Evolutionary conservation across 2,329 filamentous ascomycete genomes (phyloP).

Genomic region (Elsinoe fawcettii): DNA sequence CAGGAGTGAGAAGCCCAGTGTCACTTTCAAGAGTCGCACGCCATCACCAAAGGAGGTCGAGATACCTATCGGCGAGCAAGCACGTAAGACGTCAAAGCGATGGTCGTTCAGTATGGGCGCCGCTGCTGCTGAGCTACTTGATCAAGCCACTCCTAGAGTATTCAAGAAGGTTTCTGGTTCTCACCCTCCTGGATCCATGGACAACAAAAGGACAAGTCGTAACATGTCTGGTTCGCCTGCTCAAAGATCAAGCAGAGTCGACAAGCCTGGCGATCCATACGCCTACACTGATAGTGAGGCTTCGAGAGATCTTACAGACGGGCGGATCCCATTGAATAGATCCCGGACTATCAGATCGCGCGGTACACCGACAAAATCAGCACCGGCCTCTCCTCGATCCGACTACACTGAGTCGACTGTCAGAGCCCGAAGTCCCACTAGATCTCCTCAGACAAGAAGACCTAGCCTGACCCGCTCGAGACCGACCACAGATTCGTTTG

Average conservation of each 20-base stretch:
- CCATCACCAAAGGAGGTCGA: conserved; percentile 45
- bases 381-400: conserved; percentile 2
- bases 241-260: conserved; percentile 8
- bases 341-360: neutral
- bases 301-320: neutral
- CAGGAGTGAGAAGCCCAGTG: conserved; percentile 38
- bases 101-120: conserved; percentile 27
- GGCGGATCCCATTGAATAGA: neutral
- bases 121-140: conserved; percentile 12
- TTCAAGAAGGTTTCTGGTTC: conserved; percentile 12
- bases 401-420: conserved; percentile 8
- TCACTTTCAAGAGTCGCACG: conserved; percentile 12
- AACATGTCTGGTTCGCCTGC: conserved; percentile 16
- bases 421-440: conserved; percentile 4
- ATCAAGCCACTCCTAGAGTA: conserved; percentile 11
- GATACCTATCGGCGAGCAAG: conserved; percentile 54
- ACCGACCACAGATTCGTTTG: conserved; percentile 25
- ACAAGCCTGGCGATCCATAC: conserved; percentile 8
- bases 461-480: conserved; percentile 14
- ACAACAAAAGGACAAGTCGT: conserved; percentile 1
- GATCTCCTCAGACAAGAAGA: neutral
- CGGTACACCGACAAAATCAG: neutral
- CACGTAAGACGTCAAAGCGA: conserved; percentile 38
- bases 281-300: conserved; percentile 1
- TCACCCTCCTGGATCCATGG: conserved; percentile 10